Evolutionary conservation across 2,329 filamentous ascomycete genomes (phyloP).

Genomic region (Cladosporium cucumerinum): DNA sequence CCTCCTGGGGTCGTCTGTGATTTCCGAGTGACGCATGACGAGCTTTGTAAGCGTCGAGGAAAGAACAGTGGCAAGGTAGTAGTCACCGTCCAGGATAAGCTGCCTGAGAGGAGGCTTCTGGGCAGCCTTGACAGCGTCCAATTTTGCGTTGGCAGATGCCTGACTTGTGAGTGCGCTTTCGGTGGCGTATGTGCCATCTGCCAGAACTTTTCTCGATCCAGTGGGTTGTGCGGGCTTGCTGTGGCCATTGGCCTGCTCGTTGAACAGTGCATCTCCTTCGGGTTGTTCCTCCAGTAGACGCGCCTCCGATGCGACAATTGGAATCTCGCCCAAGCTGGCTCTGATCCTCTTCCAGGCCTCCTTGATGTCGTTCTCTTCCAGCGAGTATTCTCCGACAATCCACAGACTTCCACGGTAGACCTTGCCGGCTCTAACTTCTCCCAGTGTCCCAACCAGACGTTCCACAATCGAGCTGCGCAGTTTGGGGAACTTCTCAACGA

Average conservation of each 20-base stretch:
- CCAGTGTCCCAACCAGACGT: slow-evolving; percentile 82
- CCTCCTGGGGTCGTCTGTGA: slow-evolving; percentile 77
- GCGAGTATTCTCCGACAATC: slow-evolving; percentile 96
- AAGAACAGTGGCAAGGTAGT: slow-evolving; percentile 92
- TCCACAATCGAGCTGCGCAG: slow-evolving; percentile 83
- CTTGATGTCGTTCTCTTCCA: slow-evolving; percentile 89
- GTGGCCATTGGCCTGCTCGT: slow-evolving; percentile 75
- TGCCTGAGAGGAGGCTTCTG: slow-evolving; percentile 94
- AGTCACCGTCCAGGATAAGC: slow-evolving; percentile 94
- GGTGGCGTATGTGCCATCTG: slow-evolving; percentile 95
- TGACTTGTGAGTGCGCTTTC: slow-evolving; percentile 94
- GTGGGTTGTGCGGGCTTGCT: slow-evolving; percentile 71
- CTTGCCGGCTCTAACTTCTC: slow-evolving; percentile 92
- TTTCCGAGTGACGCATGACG: slow-evolving; percentile 94
- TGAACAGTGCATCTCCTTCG: slow-evolving; percentile 59
- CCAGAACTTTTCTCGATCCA: slow-evolving; percentile 85
- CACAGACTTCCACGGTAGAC: slow-evolving; percentile 95
- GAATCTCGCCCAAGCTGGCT: slow-evolving; percentile 90
- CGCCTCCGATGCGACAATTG: slow-evolving; percentile 92
- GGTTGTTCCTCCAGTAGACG: slow-evolving; percentile 79
- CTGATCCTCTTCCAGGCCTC: slow-evolving; percentile 97
- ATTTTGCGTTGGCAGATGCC: slow-evolving; percentile 80
- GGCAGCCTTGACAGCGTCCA: slow-evolving; percentile 95
- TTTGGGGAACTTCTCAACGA: slow-evolving; percentile 95
- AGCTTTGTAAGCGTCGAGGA: slow-evolving; percentile 94